Evolutionary conservation across 2,329 filamentous ascomycete species (phyloP), one percentile per base, ranked within the genome.

Genomic region (Parastagonospora nodorum): DNA sequence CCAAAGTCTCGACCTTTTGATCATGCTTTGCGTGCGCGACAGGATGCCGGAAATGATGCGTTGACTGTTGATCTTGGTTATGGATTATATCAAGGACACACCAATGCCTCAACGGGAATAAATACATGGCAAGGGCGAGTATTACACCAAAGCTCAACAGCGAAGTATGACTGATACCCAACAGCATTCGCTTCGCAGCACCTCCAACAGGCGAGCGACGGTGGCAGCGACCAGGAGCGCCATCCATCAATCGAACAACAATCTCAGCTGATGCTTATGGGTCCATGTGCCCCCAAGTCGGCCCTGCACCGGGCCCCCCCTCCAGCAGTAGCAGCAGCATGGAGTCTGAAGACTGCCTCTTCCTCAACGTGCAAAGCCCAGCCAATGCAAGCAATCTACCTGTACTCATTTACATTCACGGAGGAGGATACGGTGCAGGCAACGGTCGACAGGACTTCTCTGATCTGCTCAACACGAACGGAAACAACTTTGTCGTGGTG

Each of bases 401-500:
- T 2, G 72, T 74, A 8, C 43, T 74, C 2, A 56, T 61, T 9
- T 61, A 53, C 50, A 57, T 61, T 40, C 53, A 55, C 39, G 54
- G 66, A 4, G 62, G 64, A 24, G 68, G 72, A 0, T 75, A 74
- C 60, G 75, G 68, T 32, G 53, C 43, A 41, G 76, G 67, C 35
- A 64, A 64, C 55, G 78, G 72, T 2, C 53, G 55, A 4, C 60
- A 72, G 35, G 74, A 78, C 44, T 48, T 76, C 9, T 66, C 66
- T 10, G 19, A 62, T 0, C 62, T 77, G 29, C 77, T 82, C 42
- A 76, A 76, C 35, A 73, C 74, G 1, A 80, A 78, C 51, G 66
- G 73, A n/a, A 76, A 80, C 51, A 69, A 64, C 6, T 81, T 82
- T 44, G 64, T 82, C 29, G 72, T 64, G 8, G 77, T 82, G 16